A percentile compares a stretch with the other conserved stretches of the same genome.
phyloP scores from a whole-genome alignment of 352 stramenopile species.

The Phytophthora foliorum region DNA sequence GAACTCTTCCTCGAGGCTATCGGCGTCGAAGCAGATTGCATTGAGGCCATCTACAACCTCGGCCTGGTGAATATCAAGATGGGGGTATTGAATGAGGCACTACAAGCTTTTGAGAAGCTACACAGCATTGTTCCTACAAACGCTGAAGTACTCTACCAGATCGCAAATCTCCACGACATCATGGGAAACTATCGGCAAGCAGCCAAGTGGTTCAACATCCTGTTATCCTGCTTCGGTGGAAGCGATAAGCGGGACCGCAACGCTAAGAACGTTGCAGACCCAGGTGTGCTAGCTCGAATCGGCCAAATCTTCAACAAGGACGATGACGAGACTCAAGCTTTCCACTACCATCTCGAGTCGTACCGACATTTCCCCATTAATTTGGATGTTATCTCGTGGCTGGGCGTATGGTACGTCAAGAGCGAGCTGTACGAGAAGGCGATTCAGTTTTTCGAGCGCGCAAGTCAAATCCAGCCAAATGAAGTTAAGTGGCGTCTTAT shows the following conservation, averaged over 20 bases:
- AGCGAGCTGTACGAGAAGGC: slow-evolving; percentile 97
- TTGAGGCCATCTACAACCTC: slow-evolving; percentile 98
- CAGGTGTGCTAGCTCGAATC: slow-evolving; percentile 87
- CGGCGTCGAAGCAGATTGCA: slow-evolving; percentile 94
- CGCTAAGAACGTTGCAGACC: slow-evolving; percentile 78
- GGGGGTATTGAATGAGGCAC: slow-evolving; percentile 89
- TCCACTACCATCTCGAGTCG: slow-evolving; percentile 97
- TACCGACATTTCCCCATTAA: slow-evolving; percentile 97
- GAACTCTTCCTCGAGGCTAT: slow-evolving; percentile 97
- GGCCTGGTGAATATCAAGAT: slow-evolving; percentile 93
- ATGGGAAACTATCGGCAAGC: slow-evolving; percentile 90
- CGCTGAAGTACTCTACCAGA: slow-evolving; percentile 95
- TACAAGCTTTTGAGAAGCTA: slow-evolving; percentile 97
- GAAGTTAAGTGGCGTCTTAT: slow-evolving; percentile 98
- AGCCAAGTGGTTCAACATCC: slow-evolving; percentile 96
- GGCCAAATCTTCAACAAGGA: slow-evolving; percentile 96
- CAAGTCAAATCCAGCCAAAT: slow-evolving; percentile 94
- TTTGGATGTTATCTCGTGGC: slow-evolving; percentile 97
- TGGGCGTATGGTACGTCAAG: slow-evolving; percentile 98
- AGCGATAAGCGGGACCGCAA: slow-evolving; percentile 69
- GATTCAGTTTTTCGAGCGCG: slow-evolving; percentile 97
- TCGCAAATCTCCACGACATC: slow-evolving; percentile 95
- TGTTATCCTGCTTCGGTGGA: slow-evolving; percentile 92
- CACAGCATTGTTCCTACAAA: slow-evolving; percentile 96
- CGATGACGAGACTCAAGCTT: slow-evolving; percentile 94